Evolutionary conservation across 768 basidiomycete genomes (phyloP), one percentile per base, ranked within the genome.

Genomic region (Tephrocybe sp.): DNA sequence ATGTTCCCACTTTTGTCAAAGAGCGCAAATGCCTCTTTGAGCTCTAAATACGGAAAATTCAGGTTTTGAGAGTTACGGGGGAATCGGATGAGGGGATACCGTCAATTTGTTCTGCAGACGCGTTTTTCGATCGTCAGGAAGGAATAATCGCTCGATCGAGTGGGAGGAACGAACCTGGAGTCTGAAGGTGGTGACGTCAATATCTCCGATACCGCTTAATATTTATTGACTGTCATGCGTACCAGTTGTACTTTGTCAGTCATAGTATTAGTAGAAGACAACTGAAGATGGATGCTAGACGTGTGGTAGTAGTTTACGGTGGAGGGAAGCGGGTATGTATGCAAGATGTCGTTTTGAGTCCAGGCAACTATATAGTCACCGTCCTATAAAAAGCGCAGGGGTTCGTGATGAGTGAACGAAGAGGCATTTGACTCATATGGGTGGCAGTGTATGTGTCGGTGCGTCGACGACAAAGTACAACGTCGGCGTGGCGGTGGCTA

Each of bases 1-100:
- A 19, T n/a, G 10, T 25, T 7, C 76, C 50, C 50, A 61, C 63
- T 61, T 49, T 53, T 56, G 38, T 65, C 64, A 22, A 63, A 63
- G 25, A 61, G 52, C 19, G 51, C 52, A 48, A 65, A 65, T 16
- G 55, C 59, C 8, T 57, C 59, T 47, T 45, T 58, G 50, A 59
- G 59, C 38, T 58, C 62, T 65, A 15, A 25, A 7, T 21, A 19
- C 3, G 24, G 10, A 29, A 9, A 29, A 39, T 15, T 40, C 36
- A 44, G 42, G 21, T 31, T 36, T 18, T 16, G 22, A 23, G 7
- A 39, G 4, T n/a, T n/a, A 16, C 4, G n/a, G 23, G 33, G n/a
- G 16, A 33, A 3, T 2, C 3, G n/a, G n/a, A 37, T 16, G 33
- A 7, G 12, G 19, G 25, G 37, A 12, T 47, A 59, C 58, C 53